Base-by-base conservation (phyloP, 306 rosid species). In the Neltuma alba region DNA sequence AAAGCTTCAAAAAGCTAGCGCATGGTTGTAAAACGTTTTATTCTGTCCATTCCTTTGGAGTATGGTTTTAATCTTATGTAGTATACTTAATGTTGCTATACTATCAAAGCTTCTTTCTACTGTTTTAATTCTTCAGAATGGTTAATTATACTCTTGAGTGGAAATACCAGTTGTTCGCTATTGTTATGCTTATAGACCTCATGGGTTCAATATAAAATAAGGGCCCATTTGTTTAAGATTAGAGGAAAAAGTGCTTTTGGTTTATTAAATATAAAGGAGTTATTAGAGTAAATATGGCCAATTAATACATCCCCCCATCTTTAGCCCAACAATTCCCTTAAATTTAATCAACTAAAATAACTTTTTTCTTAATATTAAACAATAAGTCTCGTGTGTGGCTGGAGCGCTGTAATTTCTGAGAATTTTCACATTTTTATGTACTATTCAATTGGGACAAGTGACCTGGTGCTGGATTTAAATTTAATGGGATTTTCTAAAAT, bases 1-100 rank as follows among this genome's bases (percentile, higher is more conserved):
- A 70, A 68, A 41, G 33, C 38, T 52, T 45, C 31, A 7, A 44
- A 42, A 21, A 40, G 69, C 78, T n/a, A n/a, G n/a, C n/a, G 76
- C 45, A 72, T 52, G 47, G 47, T 72, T n/a, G 47, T 73, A 9
- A 31, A 31, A 28, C 14, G 27, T 44, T 41, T 45, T 16, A 33
- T 21, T 72, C 44, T 52, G n/a, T 33, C 33, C 33, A 25, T 58
- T 27, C 34, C 64, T 25, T 27, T 27, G 64, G 33, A 27, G 64
- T 12, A 27, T 27, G 64, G 64, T 58, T 58, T 58, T 4, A 25
- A 58, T 58, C 34, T 58, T 27, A 58, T 58, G 18, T 4, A 27
- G 36, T 27, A 25, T 8, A 5, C 34, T 58, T 58, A 2, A 33
- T 21, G 6, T 25, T 48, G 27, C 2, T n/a, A 40, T 4, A 6